Percentiles rank a stretch among this genome's conserved stretches.
Evolutionary conservation across 495 filamentous ascomycete genomes (phyloP).

Genomic region (Penicillium arizonense): DNA sequence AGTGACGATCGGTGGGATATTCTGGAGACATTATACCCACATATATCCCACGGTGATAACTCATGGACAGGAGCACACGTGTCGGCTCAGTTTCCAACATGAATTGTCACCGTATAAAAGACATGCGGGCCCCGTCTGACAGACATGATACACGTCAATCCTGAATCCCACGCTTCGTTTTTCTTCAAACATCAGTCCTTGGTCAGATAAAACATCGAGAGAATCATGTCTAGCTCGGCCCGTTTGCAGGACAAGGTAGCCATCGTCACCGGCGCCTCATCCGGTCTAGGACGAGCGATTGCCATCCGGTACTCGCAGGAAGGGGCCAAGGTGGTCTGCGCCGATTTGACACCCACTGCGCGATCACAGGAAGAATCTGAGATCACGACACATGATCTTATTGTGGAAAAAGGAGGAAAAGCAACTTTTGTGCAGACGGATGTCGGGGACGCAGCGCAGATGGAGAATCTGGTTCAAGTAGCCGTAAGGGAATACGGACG

Average conservation of each 20-base stretch:
- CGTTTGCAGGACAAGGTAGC: conserved; percentile 38
- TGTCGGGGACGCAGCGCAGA: conserved; percentile 36
- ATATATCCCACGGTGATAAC: too few species aligned
- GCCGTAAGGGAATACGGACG: conserved; percentile 42
- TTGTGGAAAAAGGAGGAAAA: conserved; percentile 32
- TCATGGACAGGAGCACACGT: too few species aligned
- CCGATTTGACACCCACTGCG: conserved; percentile 38
- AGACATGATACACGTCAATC: too few species aligned
- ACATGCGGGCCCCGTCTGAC: too few species aligned
- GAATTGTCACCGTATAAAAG: too few species aligned
- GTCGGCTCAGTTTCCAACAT: too few species aligned
- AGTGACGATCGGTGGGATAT: too few species aligned
- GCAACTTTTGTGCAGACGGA: conserved; percentile 48
- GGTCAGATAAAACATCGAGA: too few species aligned
- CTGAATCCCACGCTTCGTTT: too few species aligned
- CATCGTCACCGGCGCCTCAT: conserved; percentile 50
- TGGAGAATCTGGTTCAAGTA: conserved; percentile 34
- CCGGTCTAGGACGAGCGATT: conserved; percentile 49
- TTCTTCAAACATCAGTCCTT: too few species aligned
- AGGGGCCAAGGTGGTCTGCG: conserved; percentile 49
- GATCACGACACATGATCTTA: conserved; percentile 42
- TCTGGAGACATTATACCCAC: too few species aligned
- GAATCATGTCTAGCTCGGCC: neutral
- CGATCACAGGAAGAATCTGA: conserved; percentile 26
- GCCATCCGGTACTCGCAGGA: conserved; percentile 39